Evolutionary conservation across 768 basidiomycete genomes (phyloP).

Genomic region (Leucosporidium creatinivorum): DNA sequence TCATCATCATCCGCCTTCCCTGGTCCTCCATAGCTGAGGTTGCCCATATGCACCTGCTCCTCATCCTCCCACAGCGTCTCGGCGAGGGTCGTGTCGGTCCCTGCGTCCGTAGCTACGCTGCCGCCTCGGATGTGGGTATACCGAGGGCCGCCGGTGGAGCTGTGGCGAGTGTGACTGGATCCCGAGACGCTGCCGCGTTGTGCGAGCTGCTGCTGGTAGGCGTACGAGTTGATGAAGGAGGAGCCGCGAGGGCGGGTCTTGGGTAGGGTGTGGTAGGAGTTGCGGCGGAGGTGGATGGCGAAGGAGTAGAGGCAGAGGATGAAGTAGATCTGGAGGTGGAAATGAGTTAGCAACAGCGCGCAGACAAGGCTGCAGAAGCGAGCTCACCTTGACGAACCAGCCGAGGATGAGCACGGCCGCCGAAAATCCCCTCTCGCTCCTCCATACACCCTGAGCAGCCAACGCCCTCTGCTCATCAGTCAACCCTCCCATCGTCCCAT

Average conservation of each 20-base stretch:
- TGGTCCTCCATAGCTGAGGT: neutral
- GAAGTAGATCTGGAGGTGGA: constrained; percentile 68
- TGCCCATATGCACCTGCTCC: neutral
- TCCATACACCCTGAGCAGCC: constrained; percentile 79
- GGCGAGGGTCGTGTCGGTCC: constrained; percentile 11
- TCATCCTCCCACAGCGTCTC: constrained; percentile 31
- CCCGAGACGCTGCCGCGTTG: neutral
- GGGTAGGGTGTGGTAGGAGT: constrained; percentile 77
- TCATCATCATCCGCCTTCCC: neutral
- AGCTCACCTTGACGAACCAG: constrained; percentile 77
- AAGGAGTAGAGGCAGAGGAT: constrained; percentile 84
- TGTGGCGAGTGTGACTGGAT: constrained; percentile 16
- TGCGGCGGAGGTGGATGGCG: constrained; percentile 81
- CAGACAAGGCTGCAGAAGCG: neutral
- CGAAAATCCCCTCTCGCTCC: constrained; percentile 77
- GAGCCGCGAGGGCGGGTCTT: constrained; percentile 47
- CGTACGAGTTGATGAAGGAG: constrained; percentile 65
- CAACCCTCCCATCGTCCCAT: constrained; percentile 43
- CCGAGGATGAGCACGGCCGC: constrained; percentile 67
- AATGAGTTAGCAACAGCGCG: neutral
- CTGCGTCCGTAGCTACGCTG: constrained; percentile 22
- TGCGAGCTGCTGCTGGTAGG: constrained; percentile 52
- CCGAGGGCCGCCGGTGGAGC: constrained; percentile 17
- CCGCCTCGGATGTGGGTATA: constrained; percentile 26
- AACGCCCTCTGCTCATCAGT: constrained; percentile 58